Evolutionary conservation across 169 alveolate genomes (phyloP).

Genomic region (Plasmodium vivax): DNA sequence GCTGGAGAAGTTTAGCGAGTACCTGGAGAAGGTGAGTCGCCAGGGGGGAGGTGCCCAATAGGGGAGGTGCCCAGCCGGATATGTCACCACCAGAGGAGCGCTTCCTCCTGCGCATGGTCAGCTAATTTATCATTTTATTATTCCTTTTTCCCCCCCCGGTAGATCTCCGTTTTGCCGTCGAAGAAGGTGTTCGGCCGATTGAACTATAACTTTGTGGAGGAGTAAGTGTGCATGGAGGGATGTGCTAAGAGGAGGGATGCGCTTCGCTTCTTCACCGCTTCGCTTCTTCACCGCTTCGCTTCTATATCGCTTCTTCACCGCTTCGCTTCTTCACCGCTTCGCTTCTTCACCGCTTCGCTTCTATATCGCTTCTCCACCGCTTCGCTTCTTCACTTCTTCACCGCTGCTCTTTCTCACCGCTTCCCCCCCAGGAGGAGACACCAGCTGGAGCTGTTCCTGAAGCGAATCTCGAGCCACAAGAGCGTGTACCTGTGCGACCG

Average conservation of each 20-base stretch:
- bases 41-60: not conserved
- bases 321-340: not conserved
- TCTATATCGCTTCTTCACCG: too few species aligned
- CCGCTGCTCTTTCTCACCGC: too few species aligned
- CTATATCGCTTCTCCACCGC: too few species aligned
- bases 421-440: constrained; percentile 18
- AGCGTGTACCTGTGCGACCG: constrained; percentile 34
- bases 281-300: not conserved
- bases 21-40: constrained; percentile 22
- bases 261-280: not conserved
- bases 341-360: too few species aligned
- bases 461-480: constrained; percentile 1
- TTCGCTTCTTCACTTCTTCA: too few species aligned
- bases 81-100: not conserved
- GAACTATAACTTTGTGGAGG: constrained; percentile 57
- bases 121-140: not conserved
- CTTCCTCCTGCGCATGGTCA: not conserved
- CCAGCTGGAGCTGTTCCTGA: constrained; percentile 31
- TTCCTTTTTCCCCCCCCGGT: not conserved
- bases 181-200: constrained; percentile 45
- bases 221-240: constrained; percentile 4
- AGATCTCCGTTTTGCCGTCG: constrained; percentile 49
- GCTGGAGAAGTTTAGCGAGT: constrained; percentile 17
- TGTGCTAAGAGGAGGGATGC: not conserved
- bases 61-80: not conserved